A percentile compares a stretch with the other conserved stretches of the same genome.
These are phyloP conservation scores for Yamagishiella unicocca DNA, from an alignment of 139 green algal species.

Conservation along the genomic window DNA sequence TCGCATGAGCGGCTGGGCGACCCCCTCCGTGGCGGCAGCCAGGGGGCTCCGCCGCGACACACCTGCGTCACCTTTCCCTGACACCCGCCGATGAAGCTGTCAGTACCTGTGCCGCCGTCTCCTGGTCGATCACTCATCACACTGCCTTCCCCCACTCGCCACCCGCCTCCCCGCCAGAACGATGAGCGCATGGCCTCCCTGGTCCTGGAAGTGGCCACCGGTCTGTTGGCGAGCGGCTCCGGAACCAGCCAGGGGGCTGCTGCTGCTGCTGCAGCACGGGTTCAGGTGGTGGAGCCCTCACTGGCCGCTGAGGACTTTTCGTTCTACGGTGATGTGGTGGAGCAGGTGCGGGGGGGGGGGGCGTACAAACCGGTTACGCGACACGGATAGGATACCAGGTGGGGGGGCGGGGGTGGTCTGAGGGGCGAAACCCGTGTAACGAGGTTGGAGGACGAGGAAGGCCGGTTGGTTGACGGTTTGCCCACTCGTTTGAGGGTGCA, in stretches of 20 bases:
- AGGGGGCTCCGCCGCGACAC: no score
- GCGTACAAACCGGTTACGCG: no score
- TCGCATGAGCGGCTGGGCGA: no score
- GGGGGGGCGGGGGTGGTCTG: not conserved
- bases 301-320: slow-evolving; percentile 87
- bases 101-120: no score
- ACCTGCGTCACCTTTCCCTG: no score
- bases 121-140: no score
- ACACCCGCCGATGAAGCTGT: no score
- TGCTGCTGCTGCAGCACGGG: not conserved
- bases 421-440: not conserved
- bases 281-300: slow-evolving; percentile 8
- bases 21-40: no score
- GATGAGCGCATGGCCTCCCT: not conserved
- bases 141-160: not conserved
- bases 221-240: not conserved
- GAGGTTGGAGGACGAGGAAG: not conserved
- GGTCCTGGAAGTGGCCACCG: not conserved
- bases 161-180: not conserved
- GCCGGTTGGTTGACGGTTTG: no score
- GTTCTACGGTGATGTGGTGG: slow-evolving; percentile 73
- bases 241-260: not conserved
- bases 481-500: no score
- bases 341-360: slow-evolving; percentile 1
- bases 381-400: no score